Evolutionary conservation across 2,329 filamentous ascomycete species (phyloP), one percentile per base, ranked within the genome.

Genomic region (Lizonia empirigonia): DNA sequence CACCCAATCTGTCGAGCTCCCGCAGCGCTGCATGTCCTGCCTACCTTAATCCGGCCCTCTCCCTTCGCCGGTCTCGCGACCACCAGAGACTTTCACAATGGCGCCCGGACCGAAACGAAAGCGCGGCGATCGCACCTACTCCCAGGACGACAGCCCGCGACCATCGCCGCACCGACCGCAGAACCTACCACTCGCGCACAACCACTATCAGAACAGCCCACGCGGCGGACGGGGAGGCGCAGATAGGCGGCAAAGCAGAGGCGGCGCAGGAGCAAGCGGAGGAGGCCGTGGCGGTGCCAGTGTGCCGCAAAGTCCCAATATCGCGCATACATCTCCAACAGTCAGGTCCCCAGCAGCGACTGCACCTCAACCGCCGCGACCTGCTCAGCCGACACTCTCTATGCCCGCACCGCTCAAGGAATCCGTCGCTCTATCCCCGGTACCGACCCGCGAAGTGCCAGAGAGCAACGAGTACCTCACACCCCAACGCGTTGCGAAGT

Each of bases 391-490:
- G 15, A 54, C 54, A n/a, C 63, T 59, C 1, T 52, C 66, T 8
- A 32, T 55, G 6, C 50, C 59, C n/a, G 54, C 54, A 22, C 53
- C 55, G 8, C 57, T 58, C 6, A 54, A 61, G 24, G 54, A 62
- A 23, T 66, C 20, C 91, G 44, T 52, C 18, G 39, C 54, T 27
- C 10, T 39, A 24, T 47, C 53, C 16, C 40, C 53, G 7, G 44
- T 58, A 20, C 49, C 50, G 7, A 49, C 55, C 4, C 50, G 49
- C 27, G 55, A 63, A 6, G 60, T 65, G 1, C 61, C 66, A 9
- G 94, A 89, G 72, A 83, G 82, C 61, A 97, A 94, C 73, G 83
- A 87, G 50, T 85, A 88, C 63, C 73, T 97, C 37, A 94, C 89
- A 4, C 85, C 90, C 56, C 82, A 86, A 18, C 80, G 82, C 46